Conservation (phyloP, 768 basidiomycete species). For the Tephrocybe sp. region DNA sequence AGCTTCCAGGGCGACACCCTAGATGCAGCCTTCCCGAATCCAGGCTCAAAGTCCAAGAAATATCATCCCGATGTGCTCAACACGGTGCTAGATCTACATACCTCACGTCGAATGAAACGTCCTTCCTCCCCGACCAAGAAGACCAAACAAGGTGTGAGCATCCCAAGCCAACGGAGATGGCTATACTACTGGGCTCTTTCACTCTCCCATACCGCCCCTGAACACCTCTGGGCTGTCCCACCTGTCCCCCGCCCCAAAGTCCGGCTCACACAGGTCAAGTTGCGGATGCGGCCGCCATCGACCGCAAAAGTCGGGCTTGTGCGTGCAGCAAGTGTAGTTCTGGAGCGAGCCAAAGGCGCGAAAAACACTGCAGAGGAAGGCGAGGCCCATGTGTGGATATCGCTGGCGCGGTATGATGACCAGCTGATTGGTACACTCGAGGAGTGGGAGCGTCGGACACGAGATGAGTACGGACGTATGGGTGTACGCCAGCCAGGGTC, state of each 20-base stretch:
- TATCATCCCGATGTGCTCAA: conserved; percentile 44
- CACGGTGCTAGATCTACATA: conserved; percentile 67
- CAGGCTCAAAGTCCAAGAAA: conserved; percentile 4
- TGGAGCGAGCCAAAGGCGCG: conserved; percentile 44
- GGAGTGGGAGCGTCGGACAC: conserved; percentile 57
- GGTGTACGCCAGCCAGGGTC: conserved; percentile 33
- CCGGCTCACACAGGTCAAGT: conserved; percentile 51
- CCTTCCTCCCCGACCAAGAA: conserved; percentile 30
- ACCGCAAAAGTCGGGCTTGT: conserved; percentile 50
- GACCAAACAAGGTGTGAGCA: conserved; percentile 65
- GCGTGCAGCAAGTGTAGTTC: conserved; percentile 54
- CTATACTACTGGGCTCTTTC: conserved; percentile 75
- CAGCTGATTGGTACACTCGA: conserved; percentile 62
- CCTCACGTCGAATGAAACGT: conserved; percentile 65
- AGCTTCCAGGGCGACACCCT: background rate
- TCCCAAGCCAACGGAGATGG: conserved; percentile 80
- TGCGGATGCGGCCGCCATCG: conserved; percentile 62
- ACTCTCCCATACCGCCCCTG: conserved; percentile 55
- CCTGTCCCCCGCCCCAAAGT: conserved; percentile 41
- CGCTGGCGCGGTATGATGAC: conserved; percentile 81
- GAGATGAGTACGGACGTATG: conserved; percentile 36
- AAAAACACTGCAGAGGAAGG: conserved; percentile 25
- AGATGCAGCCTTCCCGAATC: background rate
- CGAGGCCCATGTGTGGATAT: conserved; percentile 59
- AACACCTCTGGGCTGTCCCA: conserved; percentile 42